Percentiles rank a stretch among this genome's conserved stretches.
Evolutionary conservation across 345 rosid species (phyloP).

Genomic region (Physaria fendleri): DNA sequence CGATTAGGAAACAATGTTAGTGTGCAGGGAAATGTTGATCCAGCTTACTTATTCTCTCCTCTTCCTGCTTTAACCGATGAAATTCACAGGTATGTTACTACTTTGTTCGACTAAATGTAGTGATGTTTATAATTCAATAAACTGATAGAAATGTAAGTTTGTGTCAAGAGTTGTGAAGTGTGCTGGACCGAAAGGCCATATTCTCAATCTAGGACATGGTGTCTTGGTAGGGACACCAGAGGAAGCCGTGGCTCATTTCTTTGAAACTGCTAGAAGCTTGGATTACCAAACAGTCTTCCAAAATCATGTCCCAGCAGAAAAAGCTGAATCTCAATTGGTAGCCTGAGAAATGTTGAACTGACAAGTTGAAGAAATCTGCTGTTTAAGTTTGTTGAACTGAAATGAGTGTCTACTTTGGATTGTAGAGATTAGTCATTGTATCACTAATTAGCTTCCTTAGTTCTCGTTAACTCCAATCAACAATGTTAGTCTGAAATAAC

Average conservation of each 20-base stretch:
- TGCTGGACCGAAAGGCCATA: slow-evolving; percentile 84
- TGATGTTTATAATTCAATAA: neutral
- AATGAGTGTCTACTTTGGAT: no score
- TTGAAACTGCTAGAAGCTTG: slow-evolving; percentile 67
- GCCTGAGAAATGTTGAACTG: no score
- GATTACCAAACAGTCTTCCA: slow-evolving; percentile 39
- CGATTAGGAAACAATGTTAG: no score
- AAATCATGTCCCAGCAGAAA: no score
- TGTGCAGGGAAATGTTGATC: slow-evolving; percentile 91
- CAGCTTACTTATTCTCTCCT: slow-evolving; percentile 71
- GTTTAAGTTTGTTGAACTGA: no score
- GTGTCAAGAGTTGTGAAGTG: slow-evolving; percentile 66
- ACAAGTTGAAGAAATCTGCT: no score
- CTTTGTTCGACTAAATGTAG: neutral
- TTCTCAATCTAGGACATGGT: slow-evolving; percentile 86
- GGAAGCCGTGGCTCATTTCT: slow-evolving; percentile 92
- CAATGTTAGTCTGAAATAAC: no score
- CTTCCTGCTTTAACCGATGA: slow-evolving; percentile 77
- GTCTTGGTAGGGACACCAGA: slow-evolving; percentile 93
- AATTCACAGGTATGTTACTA: slow-evolving; percentile 47
- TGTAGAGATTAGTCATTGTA: no score
- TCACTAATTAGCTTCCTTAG: no score
- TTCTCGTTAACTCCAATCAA: no score
- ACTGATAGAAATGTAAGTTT: neutral
- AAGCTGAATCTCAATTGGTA: no score